Evolutionary conservation across 306 rosid species (phyloP), one percentile per base, ranked within the genome.

Genomic region (Erythrophleum fordii): DNA sequence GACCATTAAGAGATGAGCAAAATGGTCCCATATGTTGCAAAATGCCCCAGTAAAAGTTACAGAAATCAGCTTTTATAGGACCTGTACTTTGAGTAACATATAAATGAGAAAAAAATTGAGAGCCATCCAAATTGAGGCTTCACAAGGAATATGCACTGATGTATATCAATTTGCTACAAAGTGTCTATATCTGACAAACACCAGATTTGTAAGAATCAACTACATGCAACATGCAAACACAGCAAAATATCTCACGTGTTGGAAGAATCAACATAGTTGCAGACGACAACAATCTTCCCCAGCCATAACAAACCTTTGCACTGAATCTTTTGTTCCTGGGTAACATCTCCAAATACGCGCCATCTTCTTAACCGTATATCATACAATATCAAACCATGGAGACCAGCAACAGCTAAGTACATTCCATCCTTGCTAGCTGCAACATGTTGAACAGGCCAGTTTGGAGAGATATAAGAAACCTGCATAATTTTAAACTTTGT

Each of bases 401-500:
- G 83, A 69, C 99, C 99, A 72, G 98, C 94, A 80, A 90, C 96
- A 41, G 93, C 98, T 14, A 93, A 83, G 89, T 90, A 90, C 98
- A 93, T 88, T 78, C 99, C 99, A 85, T 95, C 96, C 87, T 88
- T 87, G 86, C 99, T 95, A 78, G 98, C 97, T 22, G 98, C 98
- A 77, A 91, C 97, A 85, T 95, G 96, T 78, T 91, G 99, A 71
- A 95, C 90, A 12, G 99, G 99, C 98, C 99, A 95, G 83, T 93
- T 95, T 86, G 93, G 98, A 62, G 98, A 91, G 85, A 95, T 93
- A 86, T 95, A 95, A 69, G 99, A 95, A 83, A 91, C 99, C 99
- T 95, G 86, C 59, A 79, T 29, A 78, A 81, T 64, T 78, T 51
- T 39, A 68, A 81, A 85, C 42, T 66, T 68, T 62, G 79, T 90